A percentile compares a stretch with the other conserved stretches of the same genome.
Evolutionary conservation across 2,329 filamentous ascomycete genomes (phyloP).

Genomic region (Metarhizium rileyi): DNA sequence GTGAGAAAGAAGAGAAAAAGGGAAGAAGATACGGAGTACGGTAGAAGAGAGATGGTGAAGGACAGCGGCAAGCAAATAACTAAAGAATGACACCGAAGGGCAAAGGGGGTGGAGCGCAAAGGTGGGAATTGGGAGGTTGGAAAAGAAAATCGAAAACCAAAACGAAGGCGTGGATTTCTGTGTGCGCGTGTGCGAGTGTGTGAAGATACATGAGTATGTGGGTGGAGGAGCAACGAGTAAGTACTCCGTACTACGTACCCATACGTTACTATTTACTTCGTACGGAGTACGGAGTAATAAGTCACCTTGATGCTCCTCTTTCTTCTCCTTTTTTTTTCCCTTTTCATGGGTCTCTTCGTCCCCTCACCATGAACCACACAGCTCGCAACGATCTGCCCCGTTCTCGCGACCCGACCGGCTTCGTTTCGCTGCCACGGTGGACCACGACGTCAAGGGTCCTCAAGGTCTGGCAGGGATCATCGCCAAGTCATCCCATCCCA

Average conservation of each 20-base stretch:
- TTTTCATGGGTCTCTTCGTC: no score
- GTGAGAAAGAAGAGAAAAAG: background rate
- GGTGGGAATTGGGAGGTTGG: background rate
- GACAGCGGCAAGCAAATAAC: background rate
- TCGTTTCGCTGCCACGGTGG: background rate
- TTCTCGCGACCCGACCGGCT: background rate
- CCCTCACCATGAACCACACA: background rate
- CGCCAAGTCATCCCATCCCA: background rate
- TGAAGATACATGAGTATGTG: background rate
- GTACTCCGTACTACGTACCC: no score
- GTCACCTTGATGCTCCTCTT: no score
- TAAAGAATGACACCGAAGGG: slow-evolving; percentile 2
- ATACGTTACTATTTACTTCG: no score
- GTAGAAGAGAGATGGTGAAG: background rate
- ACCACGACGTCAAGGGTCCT: background rate
- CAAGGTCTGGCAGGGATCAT: background rate
- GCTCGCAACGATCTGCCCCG: background rate
- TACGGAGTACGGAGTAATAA: no score
- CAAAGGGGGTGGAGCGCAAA: slow-evolving; percentile 6
- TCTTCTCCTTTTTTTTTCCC: no score
- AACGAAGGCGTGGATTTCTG: slow-evolving; percentile 2
- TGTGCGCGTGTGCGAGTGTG: background rate
- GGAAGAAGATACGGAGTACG: no score
- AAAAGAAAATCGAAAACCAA: background rate
- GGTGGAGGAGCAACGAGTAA: slow-evolving; percentile 3